Evolutionary conservation across 2,329 filamentous ascomycete genomes (phyloP), one percentile per base, ranked within the genome.

Genomic region (Nigrospora oryzae): DNA sequence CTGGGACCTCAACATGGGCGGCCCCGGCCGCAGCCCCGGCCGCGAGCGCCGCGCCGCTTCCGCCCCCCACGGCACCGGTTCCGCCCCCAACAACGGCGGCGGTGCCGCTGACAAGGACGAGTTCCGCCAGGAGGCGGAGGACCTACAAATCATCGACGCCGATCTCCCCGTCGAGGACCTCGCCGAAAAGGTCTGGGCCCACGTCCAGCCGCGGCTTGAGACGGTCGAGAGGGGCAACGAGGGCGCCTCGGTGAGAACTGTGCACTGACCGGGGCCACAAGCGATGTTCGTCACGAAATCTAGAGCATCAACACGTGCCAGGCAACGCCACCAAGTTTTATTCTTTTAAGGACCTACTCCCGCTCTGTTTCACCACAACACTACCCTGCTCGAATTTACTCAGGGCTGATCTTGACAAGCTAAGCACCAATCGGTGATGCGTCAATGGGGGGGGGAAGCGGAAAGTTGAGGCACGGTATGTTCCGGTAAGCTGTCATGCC

Each of bases 91-190:
- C 31, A 13, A 16, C 8, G 40, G 33, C 4, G 5, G 28, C 10
- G 17, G 23, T 16, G 34, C n/a, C 13, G 32, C 33, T 3, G 40
- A 12, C 3, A 33, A 64, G 42, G 55, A 63, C 35, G 51, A 58
- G 51, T 73, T 73, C 50, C 60, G 57, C 46, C 70, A 76, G 59
- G 70, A 74, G 55, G 70, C 71, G 53, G 70, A 75, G 61, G 73
- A 78, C 47, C 63, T 79, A 37, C 64, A 70, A 36, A 71, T 80
- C 5, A 65, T 78, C 11, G 71, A 79, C 56, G 78, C 77, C 2
- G 72, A 74, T 0, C 61, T 67, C 2, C 70, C 64, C 2, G 68
- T 79, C 1, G 77, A 80, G 40, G 78, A 74, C 47, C 77, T 84
- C 7, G 69, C 69, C 6, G 71, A 73, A 46, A 68, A 69, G 54